These are phyloP conservation scores for Naganishia vishniacii DNA, from an alignment of 768 basidiomycete genomes.

Conservation along the genomic window DNA sequence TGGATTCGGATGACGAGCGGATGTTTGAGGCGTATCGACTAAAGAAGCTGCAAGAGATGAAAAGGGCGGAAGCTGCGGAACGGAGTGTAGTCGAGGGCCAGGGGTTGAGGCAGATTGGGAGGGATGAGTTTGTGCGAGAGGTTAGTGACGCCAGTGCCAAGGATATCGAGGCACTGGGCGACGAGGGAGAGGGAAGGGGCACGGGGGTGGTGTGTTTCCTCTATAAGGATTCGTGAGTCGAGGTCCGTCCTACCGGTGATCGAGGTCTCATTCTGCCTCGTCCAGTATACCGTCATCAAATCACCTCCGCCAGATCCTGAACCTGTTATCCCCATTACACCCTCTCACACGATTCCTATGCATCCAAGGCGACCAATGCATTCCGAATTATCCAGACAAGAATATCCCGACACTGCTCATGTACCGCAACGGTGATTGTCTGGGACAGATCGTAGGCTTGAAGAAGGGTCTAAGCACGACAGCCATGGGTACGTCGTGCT, in stretches of 20 bases:
- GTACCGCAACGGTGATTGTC: constrained; percentile 86
- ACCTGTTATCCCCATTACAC: constrained; percentile 68
- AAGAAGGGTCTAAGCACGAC: constrained; percentile 57
- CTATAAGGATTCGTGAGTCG: constrained; percentile 87
- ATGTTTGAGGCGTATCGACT: constrained; percentile 63
- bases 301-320: constrained; percentile 65
- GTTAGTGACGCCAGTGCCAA: constrained; percentile 85
- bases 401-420: constrained; percentile 86
- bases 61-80: constrained; percentile 57
- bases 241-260: not conserved
- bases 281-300: constrained; percentile 73
- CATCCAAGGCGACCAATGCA: constrained; percentile 89
- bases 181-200: constrained; percentile 58
- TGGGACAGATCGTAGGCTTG: constrained; percentile 66
- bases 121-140: constrained; percentile 90
- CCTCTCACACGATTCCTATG: constrained; percentile 93
- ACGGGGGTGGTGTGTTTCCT: constrained; percentile 91
- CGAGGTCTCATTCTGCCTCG: not conserved
- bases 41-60: constrained; percentile 63
- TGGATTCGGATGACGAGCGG: constrained; percentile 70
- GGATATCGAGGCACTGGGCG: constrained; percentile 57
- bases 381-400: constrained; percentile 87
- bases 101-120: constrained; percentile 60
- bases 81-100: constrained; percentile 59
- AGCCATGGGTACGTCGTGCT: constrained; percentile 61